Evolutionary conservation across 768 basidiomycete genomes (phyloP).

Genomic region (Lactarius evosmus): DNA sequence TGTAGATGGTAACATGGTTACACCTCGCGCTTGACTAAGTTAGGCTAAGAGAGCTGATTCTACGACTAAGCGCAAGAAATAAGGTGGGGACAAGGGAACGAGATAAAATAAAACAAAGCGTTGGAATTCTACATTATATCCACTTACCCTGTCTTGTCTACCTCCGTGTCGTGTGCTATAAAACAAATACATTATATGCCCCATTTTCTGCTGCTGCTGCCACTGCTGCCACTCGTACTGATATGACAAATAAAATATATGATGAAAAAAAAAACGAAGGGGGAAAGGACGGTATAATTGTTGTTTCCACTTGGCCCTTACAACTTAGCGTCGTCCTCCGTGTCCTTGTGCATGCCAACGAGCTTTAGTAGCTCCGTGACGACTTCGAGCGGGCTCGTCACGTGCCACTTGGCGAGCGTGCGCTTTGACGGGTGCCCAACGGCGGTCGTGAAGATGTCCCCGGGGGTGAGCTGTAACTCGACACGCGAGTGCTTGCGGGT

Average conservation of each 20-base stretch:
- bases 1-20: too few relatives aligned
- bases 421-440: conserved; percentile 90
- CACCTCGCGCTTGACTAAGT: neutral
- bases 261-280: neutral
- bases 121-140: neutral
- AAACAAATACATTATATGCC: neutral
- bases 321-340: conserved; percentile 12
- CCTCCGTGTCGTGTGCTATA: neutral
- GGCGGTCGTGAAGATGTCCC: conserved; percentile 84
- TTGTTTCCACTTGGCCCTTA: neutral
- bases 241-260: neutral
- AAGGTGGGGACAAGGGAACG: neutral
- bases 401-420: conserved; percentile 90
- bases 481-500: conserved; percentile 42
- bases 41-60: neutral
- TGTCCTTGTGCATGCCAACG: conserved; percentile 36
- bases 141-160: neutral
- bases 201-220: neutral
- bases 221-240: neutral
- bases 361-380: conserved; percentile 74
- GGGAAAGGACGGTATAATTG: neutral
- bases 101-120: conserved; percentile 1
- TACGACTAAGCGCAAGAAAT: neutral
- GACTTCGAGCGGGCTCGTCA: conserved; percentile 83
- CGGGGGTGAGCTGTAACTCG: conserved; percentile 60